Evolutionary conservation across 1,284 basidiomycete genomes (phyloP).

Genomic region (Microbotryomycetes sp.): DNA sequence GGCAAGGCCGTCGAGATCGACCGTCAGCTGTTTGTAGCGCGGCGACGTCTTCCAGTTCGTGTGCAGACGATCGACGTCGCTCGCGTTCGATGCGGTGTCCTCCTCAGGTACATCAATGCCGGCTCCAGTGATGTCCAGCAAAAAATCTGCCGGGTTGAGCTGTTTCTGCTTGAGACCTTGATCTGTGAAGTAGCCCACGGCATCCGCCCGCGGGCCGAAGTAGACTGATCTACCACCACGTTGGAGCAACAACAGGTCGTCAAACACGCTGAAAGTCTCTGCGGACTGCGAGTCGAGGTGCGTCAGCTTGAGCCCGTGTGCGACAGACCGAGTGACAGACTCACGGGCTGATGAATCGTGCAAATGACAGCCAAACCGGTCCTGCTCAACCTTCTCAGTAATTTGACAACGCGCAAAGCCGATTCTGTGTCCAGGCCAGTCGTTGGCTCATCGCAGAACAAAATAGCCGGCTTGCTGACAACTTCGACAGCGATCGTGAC

Average conservation of each 20-base stretch:
- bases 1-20: constrained; percentile 46
- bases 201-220: constrained; percentile 55
- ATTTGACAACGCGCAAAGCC: constrained; percentile 32
- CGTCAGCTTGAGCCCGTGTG: background rate
- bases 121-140: constrained; percentile 58
- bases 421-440: constrained; percentile 33
- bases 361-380: constrained; percentile 39
- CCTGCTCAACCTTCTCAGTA: constrained; percentile 39
- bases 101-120: constrained; percentile 46
- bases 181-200: constrained; percentile 67
- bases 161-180: constrained; percentile 48
- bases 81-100: constrained; percentile 25
- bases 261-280: constrained; percentile 51
- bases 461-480: constrained; percentile 45
- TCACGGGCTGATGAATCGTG: constrained; percentile 44
- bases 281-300: constrained; percentile 40
- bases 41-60: constrained; percentile 18
- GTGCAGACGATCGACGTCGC: constrained; percentile 13
- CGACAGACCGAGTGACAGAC: constrained; percentile 21
- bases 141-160: constrained; percentile 36
- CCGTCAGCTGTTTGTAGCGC: constrained; percentile 40
- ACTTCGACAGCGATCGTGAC: constrained; percentile 58
- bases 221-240: constrained; percentile 51
- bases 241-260: constrained; percentile 45
- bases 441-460: constrained; percentile 42